phyloP scores from a whole-genome alignment of 306 rosid species.

The Adenanthera pavonina region DNA sequence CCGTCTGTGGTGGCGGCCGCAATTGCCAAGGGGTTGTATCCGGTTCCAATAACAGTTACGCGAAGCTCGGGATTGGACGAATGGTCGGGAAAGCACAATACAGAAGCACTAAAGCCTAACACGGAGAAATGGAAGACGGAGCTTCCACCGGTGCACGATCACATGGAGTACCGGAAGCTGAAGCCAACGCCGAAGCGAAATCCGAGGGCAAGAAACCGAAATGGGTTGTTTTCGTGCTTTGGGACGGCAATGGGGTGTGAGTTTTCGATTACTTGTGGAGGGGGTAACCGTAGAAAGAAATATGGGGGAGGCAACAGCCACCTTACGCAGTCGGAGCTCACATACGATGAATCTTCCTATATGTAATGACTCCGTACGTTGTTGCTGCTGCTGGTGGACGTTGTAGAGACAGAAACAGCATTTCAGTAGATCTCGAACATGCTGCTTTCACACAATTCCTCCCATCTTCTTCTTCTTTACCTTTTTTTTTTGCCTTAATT shows the following conservation, averaged over 20 bases:
- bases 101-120: conserved; percentile 70
- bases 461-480: background rate
- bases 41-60: background rate
- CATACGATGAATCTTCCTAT: conserved; percentile 53
- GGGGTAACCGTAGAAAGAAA: conserved; percentile 51
- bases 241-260: conserved; percentile 69
- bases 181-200: conserved; percentile 3
- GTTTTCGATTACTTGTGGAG: conserved; percentile 66
- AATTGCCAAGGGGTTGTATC: conserved; percentile 66
- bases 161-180: conserved; percentile 1
- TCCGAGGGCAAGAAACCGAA: background rate
- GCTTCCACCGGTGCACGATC: conserved; percentile 58
- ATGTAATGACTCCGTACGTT: background rate
- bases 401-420: background rate
- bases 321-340: conserved; percentile 50
- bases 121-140: conserved; percentile 76
- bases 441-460: background rate
- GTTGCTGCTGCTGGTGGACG: background rate
- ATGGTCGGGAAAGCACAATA: conserved; percentile 59
- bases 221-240: conserved; percentile 72
- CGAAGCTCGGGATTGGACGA: conserved; percentile 55
- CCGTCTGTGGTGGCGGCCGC: conserved; percentile 80
- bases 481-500: background rate
- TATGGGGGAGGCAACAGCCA: conserved; percentile 23
- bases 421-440: background rate